A percentile compares a stretch with the other conserved stretches of the same genome.
Conservation (phyloP, 148 eudicot genomes). For the Rhododendron vialii region DNA sequence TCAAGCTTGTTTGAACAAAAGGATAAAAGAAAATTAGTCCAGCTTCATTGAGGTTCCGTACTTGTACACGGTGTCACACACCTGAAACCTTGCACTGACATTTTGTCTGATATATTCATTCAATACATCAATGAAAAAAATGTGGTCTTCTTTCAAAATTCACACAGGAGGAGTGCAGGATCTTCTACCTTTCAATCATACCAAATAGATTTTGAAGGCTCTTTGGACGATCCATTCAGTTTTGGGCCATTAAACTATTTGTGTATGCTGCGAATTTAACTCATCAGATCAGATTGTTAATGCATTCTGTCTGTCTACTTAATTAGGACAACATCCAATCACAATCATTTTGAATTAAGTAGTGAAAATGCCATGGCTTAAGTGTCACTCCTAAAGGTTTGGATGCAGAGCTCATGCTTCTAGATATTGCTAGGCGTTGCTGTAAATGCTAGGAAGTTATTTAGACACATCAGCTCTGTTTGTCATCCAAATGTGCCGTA, state of each 20-base stretch:
- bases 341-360: not conserved
- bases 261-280: not conserved
- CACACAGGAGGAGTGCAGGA: not conserved
- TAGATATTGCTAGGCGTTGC: not conserved
- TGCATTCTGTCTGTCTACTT: not conserved
- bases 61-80: not conserved
- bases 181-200: not conserved
- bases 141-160: not conserved
- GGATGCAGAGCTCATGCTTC: not conserved
- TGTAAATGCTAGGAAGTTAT: conserved; percentile 2
- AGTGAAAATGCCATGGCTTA: not conserved
- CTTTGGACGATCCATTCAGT: not conserved
- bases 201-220: not conserved
- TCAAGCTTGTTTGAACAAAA: not conserved
- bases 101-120: not conserved
- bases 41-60: not conserved
- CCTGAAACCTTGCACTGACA: not conserved
- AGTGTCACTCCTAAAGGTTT: not conserved
- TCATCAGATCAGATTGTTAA: not conserved
- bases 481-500: not conserved
- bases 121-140: not conserved
- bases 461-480: not conserved
- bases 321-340: not conserved
- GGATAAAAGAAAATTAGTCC: not conserved
- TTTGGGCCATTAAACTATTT: not conserved